Percentiles rank a stretch among this genome's conserved stretches.
Evolutionary conservation across 805 yeast genomes (phyloP).

Genomic region (Sungouiozyma intestinalis): DNA sequence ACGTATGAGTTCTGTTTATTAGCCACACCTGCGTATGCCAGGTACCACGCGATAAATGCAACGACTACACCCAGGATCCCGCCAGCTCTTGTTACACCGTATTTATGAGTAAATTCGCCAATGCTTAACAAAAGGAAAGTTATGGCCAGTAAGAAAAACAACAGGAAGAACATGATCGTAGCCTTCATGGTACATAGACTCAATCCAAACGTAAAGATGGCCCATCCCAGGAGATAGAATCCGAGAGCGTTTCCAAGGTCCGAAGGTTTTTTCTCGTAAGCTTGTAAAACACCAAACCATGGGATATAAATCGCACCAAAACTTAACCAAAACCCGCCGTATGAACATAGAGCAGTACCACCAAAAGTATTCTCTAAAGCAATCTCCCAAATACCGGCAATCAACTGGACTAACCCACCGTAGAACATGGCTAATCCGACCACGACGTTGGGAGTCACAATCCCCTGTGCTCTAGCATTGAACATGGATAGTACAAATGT

Average conservation of each 20-base stretch:
- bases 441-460: slow-evolving; percentile 41
- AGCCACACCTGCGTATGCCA: slow-evolving; percentile 61
- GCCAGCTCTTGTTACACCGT: slow-evolving; percentile 39
- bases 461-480: slow-evolving; percentile 45
- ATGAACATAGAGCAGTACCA: slow-evolving; percentile 51
- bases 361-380: slow-evolving; percentile 57
- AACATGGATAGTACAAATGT: slow-evolving; percentile 48
- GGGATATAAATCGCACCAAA: slow-evolving; percentile 49
- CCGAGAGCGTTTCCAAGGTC: slow-evolving; percentile 44
- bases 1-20: slow-evolving; percentile 47
- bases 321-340: slow-evolving; percentile 63
- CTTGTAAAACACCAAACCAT: slow-evolving; percentile 47
- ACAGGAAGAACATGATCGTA: slow-evolving; percentile 49
- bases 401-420: slow-evolving; percentile 50
- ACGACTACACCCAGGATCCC: slow-evolving; percentile 56
- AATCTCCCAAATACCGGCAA: slow-evolving; percentile 60
- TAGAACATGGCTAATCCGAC: slow-evolving; percentile 51
- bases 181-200: slow-evolving; percentile 48
- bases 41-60: slow-evolving; percentile 55
- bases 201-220: slow-evolving; percentile 47
- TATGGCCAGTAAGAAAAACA: slow-evolving; percentile 42
- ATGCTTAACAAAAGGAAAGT: slow-evolving; percentile 47
- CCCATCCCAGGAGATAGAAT: slow-evolving; percentile 52
- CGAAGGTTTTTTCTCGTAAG: slow-evolving; percentile 34
- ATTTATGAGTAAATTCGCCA: slow-evolving; percentile 38